phyloP scores from a whole-genome alignment of 2,329 filamentous ascomycete genomes.

The Aaosphaeria arxii region DNA sequence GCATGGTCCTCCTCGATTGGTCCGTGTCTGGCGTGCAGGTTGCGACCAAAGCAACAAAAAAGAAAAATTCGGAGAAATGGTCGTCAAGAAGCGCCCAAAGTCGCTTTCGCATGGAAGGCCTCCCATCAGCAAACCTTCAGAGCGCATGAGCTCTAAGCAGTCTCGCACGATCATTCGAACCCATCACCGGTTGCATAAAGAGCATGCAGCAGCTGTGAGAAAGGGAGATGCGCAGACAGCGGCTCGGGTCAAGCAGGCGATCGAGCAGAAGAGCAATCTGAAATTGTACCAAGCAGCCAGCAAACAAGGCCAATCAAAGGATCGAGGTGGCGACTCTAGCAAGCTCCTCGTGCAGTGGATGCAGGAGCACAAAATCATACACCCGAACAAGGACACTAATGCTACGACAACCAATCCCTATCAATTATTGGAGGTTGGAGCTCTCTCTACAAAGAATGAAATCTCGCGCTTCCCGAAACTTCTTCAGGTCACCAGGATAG shows the following conservation, averaged over 20 bases:
- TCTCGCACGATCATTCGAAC: conserved; percentile 58
- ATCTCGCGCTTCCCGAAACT: conserved; percentile 66
- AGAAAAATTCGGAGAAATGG: conserved; percentile 15
- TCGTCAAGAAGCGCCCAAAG: conserved; percentile 31
- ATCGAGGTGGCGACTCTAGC: conserved; percentile 63
- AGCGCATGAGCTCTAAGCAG: conserved; percentile 53
- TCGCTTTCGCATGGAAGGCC: conserved; percentile 33
- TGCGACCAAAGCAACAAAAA: too few species aligned
- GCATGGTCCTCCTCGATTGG: neutral
- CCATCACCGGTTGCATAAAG: conserved; percentile 60
- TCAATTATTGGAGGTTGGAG: conserved; percentile 83
- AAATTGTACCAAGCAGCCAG: conserved; percentile 61
- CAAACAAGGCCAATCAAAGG: conserved; percentile 58
- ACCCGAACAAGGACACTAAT: conserved; percentile 5
- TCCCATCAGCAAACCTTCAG: conserved; percentile 23
- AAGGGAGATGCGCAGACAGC: conserved; percentile 40
- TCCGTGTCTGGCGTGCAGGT: too few species aligned
- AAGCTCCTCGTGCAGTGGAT: conserved; percentile 60
- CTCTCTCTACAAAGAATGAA: conserved; percentile 78
- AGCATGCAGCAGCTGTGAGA: conserved; percentile 50
- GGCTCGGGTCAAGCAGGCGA: conserved; percentile 45
- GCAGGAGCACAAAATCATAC: conserved; percentile 22
- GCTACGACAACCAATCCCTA: conserved; percentile 29
- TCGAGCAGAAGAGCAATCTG: conserved; percentile 57
- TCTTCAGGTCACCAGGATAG: conserved; percentile 79